A percentile compares a stretch with the other conserved stretches of the same genome.
phyloP scores from a whole-genome alignment of 2,329 filamentous ascomycete species.

The Ceratocystis variospora region DNA sequence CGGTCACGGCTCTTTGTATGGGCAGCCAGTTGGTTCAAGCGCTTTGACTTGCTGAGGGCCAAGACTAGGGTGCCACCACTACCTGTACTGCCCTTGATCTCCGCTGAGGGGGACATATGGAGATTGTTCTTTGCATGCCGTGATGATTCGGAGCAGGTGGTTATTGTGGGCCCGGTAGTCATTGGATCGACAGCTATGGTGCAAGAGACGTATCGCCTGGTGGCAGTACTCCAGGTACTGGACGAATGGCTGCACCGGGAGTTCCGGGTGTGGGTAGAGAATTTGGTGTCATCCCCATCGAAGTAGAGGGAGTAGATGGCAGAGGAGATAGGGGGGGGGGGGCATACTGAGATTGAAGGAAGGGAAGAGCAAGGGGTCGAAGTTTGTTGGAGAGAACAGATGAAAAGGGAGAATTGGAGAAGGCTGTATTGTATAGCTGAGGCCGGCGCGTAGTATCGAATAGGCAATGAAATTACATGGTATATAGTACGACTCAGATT shows the following conservation, averaged over 20 bases:
- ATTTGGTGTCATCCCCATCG: not conserved
- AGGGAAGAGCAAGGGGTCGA: no score
- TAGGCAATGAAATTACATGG: no score
- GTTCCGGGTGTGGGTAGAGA: conserved; percentile 9
- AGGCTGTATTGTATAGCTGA: no score
- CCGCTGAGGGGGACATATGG: conserved; percentile 15
- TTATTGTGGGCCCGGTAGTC: conserved; percentile 13
- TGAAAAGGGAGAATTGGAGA: no score
- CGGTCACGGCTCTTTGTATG: conserved; percentile 14
- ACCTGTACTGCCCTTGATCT: conserved; percentile 15
- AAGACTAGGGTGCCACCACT: not conserved
- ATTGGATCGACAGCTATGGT: conserved; percentile 17
- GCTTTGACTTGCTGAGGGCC: conserved; percentile 11
- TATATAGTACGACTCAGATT: no score
- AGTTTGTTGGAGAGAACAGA: no score
- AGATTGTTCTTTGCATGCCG: conserved; percentile 17
- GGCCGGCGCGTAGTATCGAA: no score
- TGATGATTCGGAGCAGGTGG: not conserved
- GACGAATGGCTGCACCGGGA: conserved; percentile 10
- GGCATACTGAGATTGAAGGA: no score
- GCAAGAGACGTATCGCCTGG: conserved; percentile 11
- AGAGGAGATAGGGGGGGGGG: not conserved
- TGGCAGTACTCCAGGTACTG: conserved; percentile 12
- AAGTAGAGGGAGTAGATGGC: not conserved
- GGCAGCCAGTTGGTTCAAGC: conserved; percentile 18